These are phyloP conservation scores for Papiliotrema flavescens DNA, from an alignment of 1,284 basidiomycete species.

Conservation along the genomic window DNA sequence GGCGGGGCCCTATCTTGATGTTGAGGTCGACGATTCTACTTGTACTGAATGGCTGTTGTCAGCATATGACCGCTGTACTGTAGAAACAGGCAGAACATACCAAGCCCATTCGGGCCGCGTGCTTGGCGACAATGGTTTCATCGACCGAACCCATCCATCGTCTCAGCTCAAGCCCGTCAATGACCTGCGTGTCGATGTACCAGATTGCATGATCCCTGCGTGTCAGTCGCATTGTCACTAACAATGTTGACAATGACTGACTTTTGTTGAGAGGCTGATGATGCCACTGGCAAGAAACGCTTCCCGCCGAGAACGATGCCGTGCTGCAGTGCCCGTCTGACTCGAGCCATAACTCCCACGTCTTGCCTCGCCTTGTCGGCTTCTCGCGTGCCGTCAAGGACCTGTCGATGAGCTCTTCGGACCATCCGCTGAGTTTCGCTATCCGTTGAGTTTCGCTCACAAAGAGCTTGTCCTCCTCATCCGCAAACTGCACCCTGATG, in stretches of 20 bases:
- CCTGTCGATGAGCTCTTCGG: conserved; percentile 16
- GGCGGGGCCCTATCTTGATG: conserved; percentile 19
- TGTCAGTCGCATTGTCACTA: conserved; percentile 5
- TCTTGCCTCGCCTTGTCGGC: conserved; percentile 24
- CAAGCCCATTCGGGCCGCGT: conserved; percentile 43
- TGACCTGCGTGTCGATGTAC: conserved; percentile 39
- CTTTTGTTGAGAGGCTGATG: conserved; percentile 45
- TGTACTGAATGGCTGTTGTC: conserved; percentile 35
- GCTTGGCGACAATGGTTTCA: conserved; percentile 47
- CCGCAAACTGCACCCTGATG: conserved; percentile 45
- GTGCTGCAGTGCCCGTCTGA: conserved; percentile 41
- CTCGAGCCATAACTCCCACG: conserved; percentile 43
- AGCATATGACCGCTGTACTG: no score
- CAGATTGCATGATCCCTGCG: conserved; percentile 46
- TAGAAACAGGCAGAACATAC: no score
- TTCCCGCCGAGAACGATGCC: conserved; percentile 40
- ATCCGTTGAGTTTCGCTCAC: conserved; percentile 19
- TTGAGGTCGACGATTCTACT: conserved; percentile 35
- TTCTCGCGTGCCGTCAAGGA: conserved; percentile 34
- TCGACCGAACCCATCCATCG: conserved; percentile 41
- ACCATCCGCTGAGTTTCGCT: background rate
- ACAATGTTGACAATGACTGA: conserved; percentile 6
- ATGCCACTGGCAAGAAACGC: conserved; percentile 39
- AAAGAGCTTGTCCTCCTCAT: conserved; percentile 43
- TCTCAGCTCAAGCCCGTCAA: conserved; percentile 31